phyloP scores from a whole-genome alignment of 768 basidiomycete species.

The Cytidiella melzeri region DNA sequence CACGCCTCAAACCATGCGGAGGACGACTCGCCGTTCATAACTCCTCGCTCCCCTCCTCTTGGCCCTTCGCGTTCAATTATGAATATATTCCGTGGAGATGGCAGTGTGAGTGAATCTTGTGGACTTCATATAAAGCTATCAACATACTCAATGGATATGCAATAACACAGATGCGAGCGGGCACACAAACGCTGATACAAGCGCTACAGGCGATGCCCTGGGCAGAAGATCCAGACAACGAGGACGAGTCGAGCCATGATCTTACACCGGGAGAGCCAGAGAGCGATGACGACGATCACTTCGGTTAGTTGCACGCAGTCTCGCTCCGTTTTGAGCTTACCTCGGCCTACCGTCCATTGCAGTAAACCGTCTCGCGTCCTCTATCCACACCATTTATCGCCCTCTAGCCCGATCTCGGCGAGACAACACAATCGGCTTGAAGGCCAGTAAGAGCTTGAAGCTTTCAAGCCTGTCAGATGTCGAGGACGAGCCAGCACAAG shows the following conservation, averaged over 20 bases:
- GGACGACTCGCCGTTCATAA: constrained; percentile 65
- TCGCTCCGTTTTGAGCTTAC: not conserved
- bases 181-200: constrained; percentile 86
- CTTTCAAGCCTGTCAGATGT: constrained; percentile 25
- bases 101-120: constrained; percentile 49
- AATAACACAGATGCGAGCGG: constrained; percentile 76
- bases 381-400: constrained; percentile 83
- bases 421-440: constrained; percentile 22
- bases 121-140: not conserved
- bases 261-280: constrained; percentile 42
- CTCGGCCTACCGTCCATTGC: not conserved
- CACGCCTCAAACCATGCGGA: constrained; percentile 13
- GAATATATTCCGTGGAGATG: constrained; percentile 55
- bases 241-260: constrained; percentile 49
- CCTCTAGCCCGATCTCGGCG: constrained; percentile 67
- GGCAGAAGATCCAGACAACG: constrained; percentile 62
- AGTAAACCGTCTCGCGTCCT: constrained; percentile 63
- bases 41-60: constrained; percentile 61
- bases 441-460: constrained; percentile 15
- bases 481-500: constrained; percentile 28
- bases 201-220: constrained; percentile 82
- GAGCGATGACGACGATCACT: constrained; percentile 59
- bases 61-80: constrained; percentile 38
- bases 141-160: too few species aligned
- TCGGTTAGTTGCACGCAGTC: constrained; percentile 16